Conservation (phyloP, 768 basidiomycete genomes). For the Boletus vinaceobasis region DNA sequence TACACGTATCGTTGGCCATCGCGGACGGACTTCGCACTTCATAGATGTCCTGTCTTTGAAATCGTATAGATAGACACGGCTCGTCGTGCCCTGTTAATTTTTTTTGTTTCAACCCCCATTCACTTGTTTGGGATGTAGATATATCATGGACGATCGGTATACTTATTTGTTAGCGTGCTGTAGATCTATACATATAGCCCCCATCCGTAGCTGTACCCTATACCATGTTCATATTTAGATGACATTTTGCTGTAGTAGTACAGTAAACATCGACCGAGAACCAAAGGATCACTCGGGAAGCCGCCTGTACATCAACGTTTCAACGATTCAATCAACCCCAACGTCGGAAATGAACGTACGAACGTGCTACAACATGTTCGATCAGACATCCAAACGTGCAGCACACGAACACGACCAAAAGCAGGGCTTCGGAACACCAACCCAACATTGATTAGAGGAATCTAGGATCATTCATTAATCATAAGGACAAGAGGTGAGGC, state of each 20-base stretch:
- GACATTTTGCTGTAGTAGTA: constrained; percentile 5
- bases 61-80: background rate
- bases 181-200: constrained; percentile 15
- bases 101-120: background rate
- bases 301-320: background rate
- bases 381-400: background rate
- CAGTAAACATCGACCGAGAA: background rate
- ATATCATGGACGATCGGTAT: background rate
- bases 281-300: background rate
- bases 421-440: background rate
- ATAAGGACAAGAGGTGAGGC: constrained; percentile 11
- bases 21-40: constrained; percentile 10
- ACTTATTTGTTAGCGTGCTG: constrained; percentile 15
- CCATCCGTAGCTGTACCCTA: constrained; percentile 7
- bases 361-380: background rate
- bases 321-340: background rate
- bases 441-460: constrained; percentile 1
- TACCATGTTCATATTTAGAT: constrained; percentile 8
- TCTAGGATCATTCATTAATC: constrained; percentile 11
- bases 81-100: background rate
- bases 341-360: background rate
- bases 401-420: background rate
- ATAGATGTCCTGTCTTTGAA: constrained; percentile 7
- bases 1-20: constrained; percentile 5
- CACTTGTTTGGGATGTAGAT: constrained; percentile 16